Evolutionary conservation across 306 rosid genomes (phyloP).

Genomic region (Malus sieversii): DNA sequence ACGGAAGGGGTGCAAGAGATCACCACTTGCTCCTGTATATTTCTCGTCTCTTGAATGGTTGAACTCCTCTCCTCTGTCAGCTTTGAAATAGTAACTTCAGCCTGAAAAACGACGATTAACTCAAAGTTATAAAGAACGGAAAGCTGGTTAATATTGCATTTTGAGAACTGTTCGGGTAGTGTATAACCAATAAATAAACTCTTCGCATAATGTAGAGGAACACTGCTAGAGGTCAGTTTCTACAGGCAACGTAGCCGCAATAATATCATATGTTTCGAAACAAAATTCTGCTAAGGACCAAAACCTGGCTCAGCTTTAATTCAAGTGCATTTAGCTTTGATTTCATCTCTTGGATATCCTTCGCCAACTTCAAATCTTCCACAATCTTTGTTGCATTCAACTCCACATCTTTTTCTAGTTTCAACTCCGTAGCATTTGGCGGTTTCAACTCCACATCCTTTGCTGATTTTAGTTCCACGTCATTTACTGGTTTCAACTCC

Average conservation of each 20-base stretch:
- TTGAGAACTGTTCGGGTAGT: not conserved
- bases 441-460: conserved; percentile 19
- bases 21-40: conserved; percentile 51
- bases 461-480: conserved; percentile 11
- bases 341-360: conserved; percentile 72
- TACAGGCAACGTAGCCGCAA: not conserved
- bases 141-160: conserved; percentile 30
- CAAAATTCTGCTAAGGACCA: conserved; percentile 19
- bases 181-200: not conserved
- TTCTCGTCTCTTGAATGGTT: conserved; percentile 45
- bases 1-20: conserved; percentile 18
- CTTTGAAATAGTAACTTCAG: conserved; percentile 49
- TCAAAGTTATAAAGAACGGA: not conserved
- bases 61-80: conserved; percentile 61
- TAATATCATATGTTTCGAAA: conserved; percentile 1
- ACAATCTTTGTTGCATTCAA: conserved; percentile 21
- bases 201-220: not conserved
- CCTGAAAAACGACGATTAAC: conserved; percentile 32
- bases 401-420: conserved; percentile 19
- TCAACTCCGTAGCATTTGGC: conserved; percentile 21
- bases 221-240: not conserved
- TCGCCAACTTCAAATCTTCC: conserved; percentile 40
- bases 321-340: conserved; percentile 59
- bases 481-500: not conserved
- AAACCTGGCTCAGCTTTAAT: conserved; percentile 73